Evolutionary conservation across 208 protist species (phyloP).

Genomic region (Leishmania major): DNA sequence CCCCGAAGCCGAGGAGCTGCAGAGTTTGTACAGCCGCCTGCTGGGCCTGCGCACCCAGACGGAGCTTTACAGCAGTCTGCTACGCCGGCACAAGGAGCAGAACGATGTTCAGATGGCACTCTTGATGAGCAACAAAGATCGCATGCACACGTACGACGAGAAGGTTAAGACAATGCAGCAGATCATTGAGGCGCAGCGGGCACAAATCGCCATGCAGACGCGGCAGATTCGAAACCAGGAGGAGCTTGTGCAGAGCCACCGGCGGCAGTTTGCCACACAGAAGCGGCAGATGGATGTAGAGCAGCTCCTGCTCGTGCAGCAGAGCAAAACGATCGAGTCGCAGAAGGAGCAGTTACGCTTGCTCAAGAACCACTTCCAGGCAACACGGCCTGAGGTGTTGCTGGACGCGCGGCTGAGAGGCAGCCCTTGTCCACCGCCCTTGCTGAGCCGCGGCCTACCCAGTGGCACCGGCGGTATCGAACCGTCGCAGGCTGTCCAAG

Average conservation of each 20-base stretch:
- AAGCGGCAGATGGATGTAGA: conserved; percentile 47
- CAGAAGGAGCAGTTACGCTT: conserved; percentile 35
- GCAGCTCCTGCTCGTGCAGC: conserved; percentile 26
- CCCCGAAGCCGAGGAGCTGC: conserved; percentile 80
- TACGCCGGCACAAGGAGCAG: conserved; percentile 84
- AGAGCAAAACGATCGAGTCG: conserved; percentile 38
- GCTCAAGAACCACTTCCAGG: conserved; percentile 31
- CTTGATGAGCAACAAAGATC: conserved; percentile 79
- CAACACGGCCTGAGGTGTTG: conserved; percentile 21
- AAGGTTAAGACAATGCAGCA: conserved; percentile 85
- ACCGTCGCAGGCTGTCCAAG: background rate
- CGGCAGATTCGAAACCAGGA: conserved; percentile 69
- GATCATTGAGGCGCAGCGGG: conserved; percentile 78
- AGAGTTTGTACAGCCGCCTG: conserved; percentile 75
- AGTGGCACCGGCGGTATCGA: background rate
- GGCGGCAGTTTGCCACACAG: conserved; percentile 68
- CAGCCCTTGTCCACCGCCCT: background rate
- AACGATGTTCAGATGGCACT: conserved; percentile 85
- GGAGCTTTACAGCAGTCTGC: conserved; percentile 82
- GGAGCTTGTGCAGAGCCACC: conserved; percentile 70
- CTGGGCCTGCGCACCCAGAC: conserved; percentile 72
- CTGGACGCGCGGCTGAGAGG: conserved; percentile 5
- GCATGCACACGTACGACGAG: conserved; percentile 81
- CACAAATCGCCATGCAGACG: conserved; percentile 79
- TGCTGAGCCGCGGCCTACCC: background rate